These are phyloP conservation scores for Crassisporium funariophilum DNA, from an alignment of 768 basidiomycete species.

Conservation along the genomic window DNA sequence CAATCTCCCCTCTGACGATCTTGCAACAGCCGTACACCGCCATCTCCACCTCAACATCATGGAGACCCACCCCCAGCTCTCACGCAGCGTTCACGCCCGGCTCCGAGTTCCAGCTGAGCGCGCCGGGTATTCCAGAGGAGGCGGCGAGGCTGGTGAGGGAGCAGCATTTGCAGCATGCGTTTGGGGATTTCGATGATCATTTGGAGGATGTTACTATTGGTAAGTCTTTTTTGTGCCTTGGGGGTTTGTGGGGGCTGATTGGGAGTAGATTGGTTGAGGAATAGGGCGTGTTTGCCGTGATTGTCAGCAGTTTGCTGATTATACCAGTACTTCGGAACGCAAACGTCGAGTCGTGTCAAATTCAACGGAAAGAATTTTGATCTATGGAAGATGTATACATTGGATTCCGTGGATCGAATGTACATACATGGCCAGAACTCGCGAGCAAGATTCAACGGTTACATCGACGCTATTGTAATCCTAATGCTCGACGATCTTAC, in stretches of 20 bases:
- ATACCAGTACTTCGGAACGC: too few relatives aligned
- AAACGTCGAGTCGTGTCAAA: too few relatives aligned
- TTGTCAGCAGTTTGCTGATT: too few relatives aligned
- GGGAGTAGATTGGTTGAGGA: conserved; percentile 46
- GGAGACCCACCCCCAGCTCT: conserved; percentile 47
- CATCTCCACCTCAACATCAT: conserved; percentile 38
- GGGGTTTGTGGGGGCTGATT: conserved; percentile 2
- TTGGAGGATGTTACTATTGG: conserved; percentile 70
- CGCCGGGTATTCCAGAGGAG: conserved; percentile 44
- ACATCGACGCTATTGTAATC: too few relatives aligned
- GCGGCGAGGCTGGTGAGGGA: conserved; percentile 55
- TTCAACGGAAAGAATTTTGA: too few relatives aligned
- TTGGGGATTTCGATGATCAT: conserved; percentile 85
- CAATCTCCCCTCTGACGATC: background rate
- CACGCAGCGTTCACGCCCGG: conserved; percentile 44
- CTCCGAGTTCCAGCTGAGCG: conserved; percentile 49
- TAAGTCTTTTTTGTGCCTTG: conserved; percentile 28
- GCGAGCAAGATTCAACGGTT: too few relatives aligned
- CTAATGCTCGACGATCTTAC: too few relatives aligned
- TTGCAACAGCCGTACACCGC: conserved; percentile 53
- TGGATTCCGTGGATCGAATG: too few relatives aligned
- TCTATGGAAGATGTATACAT: too few relatives aligned
- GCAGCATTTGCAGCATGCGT: conserved; percentile 50
- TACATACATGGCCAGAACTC: too few relatives aligned
- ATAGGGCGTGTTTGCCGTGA: conserved; percentile 36